Evolutionary conservation across 495 filamentous ascomycete genomes (phyloP).

Genomic region (Aspergillus indologenus): DNA sequence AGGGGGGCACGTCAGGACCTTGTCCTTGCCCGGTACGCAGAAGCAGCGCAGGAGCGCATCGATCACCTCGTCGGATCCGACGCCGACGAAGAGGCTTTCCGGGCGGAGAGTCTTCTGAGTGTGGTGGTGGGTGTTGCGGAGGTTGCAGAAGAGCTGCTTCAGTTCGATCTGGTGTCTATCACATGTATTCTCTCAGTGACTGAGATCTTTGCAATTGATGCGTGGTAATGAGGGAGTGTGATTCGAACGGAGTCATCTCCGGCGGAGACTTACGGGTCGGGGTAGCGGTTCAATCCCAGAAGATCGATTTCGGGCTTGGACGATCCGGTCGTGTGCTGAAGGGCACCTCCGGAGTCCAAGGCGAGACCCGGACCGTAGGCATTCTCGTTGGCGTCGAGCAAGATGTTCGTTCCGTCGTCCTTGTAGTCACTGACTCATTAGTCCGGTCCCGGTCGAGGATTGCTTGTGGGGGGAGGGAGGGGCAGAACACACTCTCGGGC

Average conservation of each 20-base stretch:
- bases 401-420: slow-evolving; percentile 93
- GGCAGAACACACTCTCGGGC: slow-evolving; percentile 68
- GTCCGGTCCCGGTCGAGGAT: slow-evolving; percentile 16
- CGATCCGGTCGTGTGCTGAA: slow-evolving; percentile 38
- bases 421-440: slow-evolving; percentile 83
- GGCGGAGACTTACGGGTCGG: slow-evolving; percentile 67
- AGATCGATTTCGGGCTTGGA: slow-evolving; percentile 59
- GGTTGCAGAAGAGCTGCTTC: slow-evolving; percentile 80
- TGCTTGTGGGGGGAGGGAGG: slow-evolving; percentile 13
- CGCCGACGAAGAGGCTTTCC: slow-evolving; percentile 86
- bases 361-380: slow-evolving; percentile 79
- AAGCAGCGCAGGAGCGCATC: slow-evolving; percentile 91
- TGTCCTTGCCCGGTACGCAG: slow-evolving; percentile 81
- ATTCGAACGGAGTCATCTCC: neutral
- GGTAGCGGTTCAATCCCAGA: slow-evolving; percentile 84
- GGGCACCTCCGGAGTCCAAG: slow-evolving; percentile 44
- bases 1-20: slow-evolving; percentile 89
- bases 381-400: slow-evolving; percentile 98
- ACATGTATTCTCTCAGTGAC: neutral
- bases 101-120: slow-evolving; percentile 70
- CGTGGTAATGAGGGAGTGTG: neutral
- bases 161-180: slow-evolving; percentile 77
- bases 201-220: neutral
- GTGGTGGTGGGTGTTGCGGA: slow-evolving; percentile 84
- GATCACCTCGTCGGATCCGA: slow-evolving; percentile 94